A percentile compares a stretch with the other conserved stretches of the same genome.
phyloP scores from a whole-genome alignment of 345 rosid genomes.

The Sonneratia caseolaris region DNA sequence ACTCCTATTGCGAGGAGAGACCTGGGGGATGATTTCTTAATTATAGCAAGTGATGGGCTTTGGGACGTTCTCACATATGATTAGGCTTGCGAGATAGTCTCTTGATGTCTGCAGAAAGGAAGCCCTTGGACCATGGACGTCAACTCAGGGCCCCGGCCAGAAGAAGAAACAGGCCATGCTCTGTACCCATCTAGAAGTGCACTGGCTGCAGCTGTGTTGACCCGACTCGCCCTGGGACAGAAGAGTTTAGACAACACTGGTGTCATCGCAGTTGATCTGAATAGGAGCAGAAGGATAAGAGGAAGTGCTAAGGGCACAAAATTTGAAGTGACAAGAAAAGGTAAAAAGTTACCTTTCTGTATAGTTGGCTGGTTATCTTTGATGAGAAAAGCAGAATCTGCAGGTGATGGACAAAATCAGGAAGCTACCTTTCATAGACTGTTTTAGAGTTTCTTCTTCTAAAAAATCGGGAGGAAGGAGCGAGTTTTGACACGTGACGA shows the following conservation, averaged over 20 bases:
- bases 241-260: conserved; percentile 69
- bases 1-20: conserved; percentile 41
- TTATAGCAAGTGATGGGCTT: conserved; percentile 67
- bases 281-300: conserved; percentile 15
- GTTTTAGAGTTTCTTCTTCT: not conserved
- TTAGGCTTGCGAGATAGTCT: conserved; percentile 54
- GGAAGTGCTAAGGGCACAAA: not conserved
- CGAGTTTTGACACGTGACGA: not conserved
- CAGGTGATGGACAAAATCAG: not conserved
- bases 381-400: not conserved
- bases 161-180: conserved; percentile 17
- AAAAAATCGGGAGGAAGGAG: not conserved
- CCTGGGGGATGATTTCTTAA: conserved; percentile 53
- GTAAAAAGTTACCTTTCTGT: not conserved
- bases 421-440: not conserved
- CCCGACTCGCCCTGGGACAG: conserved; percentile 67
- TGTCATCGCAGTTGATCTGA: conserved; percentile 62
- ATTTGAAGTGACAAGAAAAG: not conserved
- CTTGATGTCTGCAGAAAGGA: conserved; percentile 37
- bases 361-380: not conserved
- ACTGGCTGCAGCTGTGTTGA: conserved; percentile 55
- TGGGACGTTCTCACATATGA: conserved; percentile 71
- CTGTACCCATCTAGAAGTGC: conserved; percentile 40
- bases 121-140: not conserved
- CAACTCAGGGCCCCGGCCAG: conserved; percentile 13